Conservation (phyloP, 495 filamentous ascomycete species). For the Opeltia flavorubescens region DNA sequence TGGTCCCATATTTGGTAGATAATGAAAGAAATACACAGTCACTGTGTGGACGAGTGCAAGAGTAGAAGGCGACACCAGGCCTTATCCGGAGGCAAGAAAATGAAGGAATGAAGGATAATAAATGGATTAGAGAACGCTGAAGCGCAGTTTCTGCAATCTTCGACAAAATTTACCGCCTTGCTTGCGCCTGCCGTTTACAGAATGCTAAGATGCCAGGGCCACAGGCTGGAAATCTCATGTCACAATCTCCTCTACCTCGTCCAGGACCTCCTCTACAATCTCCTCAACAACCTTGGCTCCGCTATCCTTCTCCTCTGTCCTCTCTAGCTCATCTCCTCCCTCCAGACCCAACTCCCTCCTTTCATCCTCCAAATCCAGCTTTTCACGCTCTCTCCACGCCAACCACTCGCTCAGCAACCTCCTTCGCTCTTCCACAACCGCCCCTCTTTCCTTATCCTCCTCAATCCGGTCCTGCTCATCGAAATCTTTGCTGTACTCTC, state of each 20-base stretch:
- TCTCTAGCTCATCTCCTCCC: slow-evolving; percentile 42
- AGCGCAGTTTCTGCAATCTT: no score
- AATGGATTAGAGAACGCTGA: no score
- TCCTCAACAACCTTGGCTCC: slow-evolving; percentile 70
- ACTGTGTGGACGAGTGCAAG: no score
- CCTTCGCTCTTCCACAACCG: slow-evolving; percentile 78
- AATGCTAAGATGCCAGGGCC: no score
- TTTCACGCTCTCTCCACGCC: slow-evolving; percentile 64
- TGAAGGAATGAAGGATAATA: no score
- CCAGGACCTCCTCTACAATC: slow-evolving; percentile 86
- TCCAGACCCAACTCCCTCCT: slow-evolving; percentile 51
- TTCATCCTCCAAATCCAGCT: slow-evolving; percentile 61
- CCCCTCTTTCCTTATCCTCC: slow-evolving; percentile 80
- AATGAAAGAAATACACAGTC: no score
- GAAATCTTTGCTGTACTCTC: slow-evolving; percentile 88
- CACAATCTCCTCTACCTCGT: slow-evolving; percentile 78
- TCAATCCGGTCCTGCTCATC: slow-evolving; percentile 89
- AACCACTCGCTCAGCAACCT: slow-evolving; percentile 78
- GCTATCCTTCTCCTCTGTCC: slow-evolving; percentile 45
- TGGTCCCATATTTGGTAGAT: no score
- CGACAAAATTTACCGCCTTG: no score
- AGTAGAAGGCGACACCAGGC: no score
- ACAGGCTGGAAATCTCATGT: slow-evolving; percentile 11
- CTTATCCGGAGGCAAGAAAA: no score
- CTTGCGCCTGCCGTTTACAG: no score